Base-by-base conservation (phyloP, 768 basidiomycete species). In the Podaxis sp. region DNA sequence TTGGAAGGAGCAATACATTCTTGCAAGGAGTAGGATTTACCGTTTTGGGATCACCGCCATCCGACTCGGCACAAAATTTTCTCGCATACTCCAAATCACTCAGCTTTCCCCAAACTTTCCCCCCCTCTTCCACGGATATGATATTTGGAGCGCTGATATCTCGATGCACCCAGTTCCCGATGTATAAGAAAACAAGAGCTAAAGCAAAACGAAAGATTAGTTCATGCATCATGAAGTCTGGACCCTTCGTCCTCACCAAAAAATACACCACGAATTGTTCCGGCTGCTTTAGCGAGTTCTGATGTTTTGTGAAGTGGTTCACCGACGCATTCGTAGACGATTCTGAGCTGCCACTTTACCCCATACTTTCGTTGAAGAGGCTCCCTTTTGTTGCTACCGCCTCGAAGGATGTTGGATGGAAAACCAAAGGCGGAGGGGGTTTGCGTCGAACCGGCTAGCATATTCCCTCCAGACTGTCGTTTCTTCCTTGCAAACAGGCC, bases 1-100 rank as follows among this genome's bases (percentile, higher is more conserved):
- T 30, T 30, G 7, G 30, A 30, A 7, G 30, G 38, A 38, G 3
- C 15, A 24, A 15, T n/a, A 7, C 13, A 10, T 6, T 13, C 4
- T 22, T 7, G 20, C 6, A 28, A 50, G 3, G 10, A n/a, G 22
- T 24, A 36, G 37, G 11, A 10, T 30, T 20, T 50, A 62, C 61
- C 28, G 55, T 56, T n/a, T 56, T 62, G n/a, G 53, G 22, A 30
- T 49, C 62, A 12, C 28, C 15, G 13, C 46, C 22, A 15, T 24
- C 15, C 2, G 15, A 33, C 33, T 13, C 24, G 0, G 28, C 13
- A 5, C 37, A 30, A 33, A 50, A 63, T 17, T 36, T n/a, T 26
- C 57, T 63, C 15, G 62, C 62, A 38, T 40, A 63, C n/a, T 63
- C 62, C 12, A 63, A 46, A 24, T 63, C 62, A 36, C 54, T 33